A percentile compares a stretch with the other conserved stretches of the same genome.
Conservation (phyloP, 2,329 filamentous ascomycete genomes). For the Xylariaceae sp. region DNA sequence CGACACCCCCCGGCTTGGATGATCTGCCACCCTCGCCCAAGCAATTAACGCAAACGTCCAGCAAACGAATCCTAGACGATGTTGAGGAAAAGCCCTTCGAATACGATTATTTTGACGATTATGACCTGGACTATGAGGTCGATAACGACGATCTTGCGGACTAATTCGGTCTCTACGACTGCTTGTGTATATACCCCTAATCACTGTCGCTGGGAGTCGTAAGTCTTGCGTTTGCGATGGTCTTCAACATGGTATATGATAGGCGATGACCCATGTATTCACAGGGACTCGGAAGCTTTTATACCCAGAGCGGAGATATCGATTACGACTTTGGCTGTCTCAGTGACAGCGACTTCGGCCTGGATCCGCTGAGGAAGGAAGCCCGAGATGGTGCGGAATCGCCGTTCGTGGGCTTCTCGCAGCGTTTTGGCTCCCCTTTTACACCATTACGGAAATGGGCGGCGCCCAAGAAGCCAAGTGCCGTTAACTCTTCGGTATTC, state of each 20-base stretch:
- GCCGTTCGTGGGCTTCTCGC: conserved; percentile 53
- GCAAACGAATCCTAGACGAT: conserved; percentile 66
- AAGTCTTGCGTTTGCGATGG: conserved; percentile 2
- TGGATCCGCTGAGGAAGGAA: conserved; percentile 43
- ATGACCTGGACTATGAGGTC: conserved; percentile 41
- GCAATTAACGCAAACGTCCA: conserved; percentile 42
- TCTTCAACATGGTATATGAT: too few species aligned
- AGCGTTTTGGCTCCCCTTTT: conserved; percentile 57
- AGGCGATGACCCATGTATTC: conserved; percentile 58
- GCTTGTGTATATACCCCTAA: conserved; percentile 58
- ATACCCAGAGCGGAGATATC: conserved; percentile 37
- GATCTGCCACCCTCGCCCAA: conserved; percentile 43
- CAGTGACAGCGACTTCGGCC: conserved; percentile 52
- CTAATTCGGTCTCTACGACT: conserved; percentile 50
- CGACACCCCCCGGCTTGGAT: conserved; percentile 42
- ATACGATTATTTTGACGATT: conserved; percentile 45
- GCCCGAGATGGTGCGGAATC: conserved; percentile 50
- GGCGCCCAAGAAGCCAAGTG: conserved; percentile 34
- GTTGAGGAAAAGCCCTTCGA: conserved; percentile 78
- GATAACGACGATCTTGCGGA: conserved; percentile 30
- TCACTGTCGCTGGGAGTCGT: conserved; percentile 1
- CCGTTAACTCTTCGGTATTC: conserved; percentile 58
- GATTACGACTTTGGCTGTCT: conserved; percentile 63
- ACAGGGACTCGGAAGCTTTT: conserved; percentile 39
- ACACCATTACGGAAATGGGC: conserved; percentile 45